Evolutionary conservation across 1,284 basidiomycete genomes (phyloP), one percentile per base, ranked within the genome.

Genomic region (Melanopsichium pennsylvanicum): DNA sequence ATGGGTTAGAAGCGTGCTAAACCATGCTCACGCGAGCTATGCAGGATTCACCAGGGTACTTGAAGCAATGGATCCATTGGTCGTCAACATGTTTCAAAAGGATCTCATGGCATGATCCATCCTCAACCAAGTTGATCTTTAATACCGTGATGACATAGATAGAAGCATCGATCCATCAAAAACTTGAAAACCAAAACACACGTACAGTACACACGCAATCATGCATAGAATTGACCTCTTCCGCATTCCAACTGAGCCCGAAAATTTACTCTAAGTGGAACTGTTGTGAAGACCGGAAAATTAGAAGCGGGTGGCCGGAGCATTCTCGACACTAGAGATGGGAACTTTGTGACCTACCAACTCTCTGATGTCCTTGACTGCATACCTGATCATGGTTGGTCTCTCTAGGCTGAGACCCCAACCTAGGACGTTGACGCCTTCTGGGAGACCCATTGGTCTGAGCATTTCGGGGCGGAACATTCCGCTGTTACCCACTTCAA

Each of bases 401-500:
- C 96, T 85, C 84, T 98, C 96, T 29, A 98, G 85, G 78, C 89
- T 88, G 70, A 99, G 87, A 50, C 96, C 96, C 93, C 95, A 99
- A 16, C 96, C 96, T 70, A 96, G 90, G 3, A 97, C 95, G 45
- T 94, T 89, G 10, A 98, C 93, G 74, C 94, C 93, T 72, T 93
- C 92, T 3, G 96, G 96, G 79, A 99, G 89, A 35, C 96, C 96
- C 94, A 98, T 98, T 9, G 96, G 93, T 80, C 78, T 58, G 40
- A 99, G 85, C 95, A 99, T 98, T 82, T 99, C 96, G 3, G 96
- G 96, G 32, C 96, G 87, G 89, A 99, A 99, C 90, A 99, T 96
- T 38, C 96, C 96, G 75, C 92, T 95, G 84, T 86, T 86, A 46
- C 85, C 86, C 55, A 86, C 86, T 79, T 98, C 95, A 40, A 99